Evolutionary conservation across 2,329 filamentous ascomycete genomes (phyloP), one percentile per base, ranked within the genome.

Genomic region (Ilyonectria destructans): DNA sequence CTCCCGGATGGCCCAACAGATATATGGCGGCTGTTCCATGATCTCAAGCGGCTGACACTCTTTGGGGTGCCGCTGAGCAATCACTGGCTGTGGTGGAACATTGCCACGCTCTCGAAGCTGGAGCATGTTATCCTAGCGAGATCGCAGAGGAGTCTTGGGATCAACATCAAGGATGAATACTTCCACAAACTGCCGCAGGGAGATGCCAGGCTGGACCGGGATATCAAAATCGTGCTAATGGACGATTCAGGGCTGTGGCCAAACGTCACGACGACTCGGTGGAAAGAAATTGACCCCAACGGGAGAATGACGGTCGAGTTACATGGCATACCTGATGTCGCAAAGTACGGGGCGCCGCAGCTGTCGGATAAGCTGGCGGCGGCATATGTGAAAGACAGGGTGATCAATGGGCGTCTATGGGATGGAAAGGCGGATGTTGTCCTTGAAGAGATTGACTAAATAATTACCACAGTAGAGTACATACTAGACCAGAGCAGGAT

Each of bases 1-100:
- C 68, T 80, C 31, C 67, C 74, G 1, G 75, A 80, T 35, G 76
- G 77, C 26, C 71, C 78, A 19, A 78, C 79, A 10, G 80, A 82
- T 58, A 72, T 85, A 4, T 87, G 85, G 85, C 77, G 77, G 37
- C 61, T 80, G 10, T 87, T 84, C 83, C 81, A 80, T 8, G 77
- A 80, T 5, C 77, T 87, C 26, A 77, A 76, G 73, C 79, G 79
- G 2, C 75, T 88, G 17, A 82, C 80, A 43, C 76, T 88, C 19
- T 86, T 85, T 68, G 81, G 81, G 23, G 81, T 77, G 13, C 79
- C 80, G 10, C 31, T 80, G 4, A 78, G 81, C 67, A 79, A 78
- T 10, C 78, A 81, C 62, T 78, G 75, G 76, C 76, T 84, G 35
- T 84, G 82, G 82, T 77, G 75, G 70, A 77, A 79, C 54, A 75